Conservation (phyloP, 768 basidiomycete genomes). For the Megacollybia marginata region DNA sequence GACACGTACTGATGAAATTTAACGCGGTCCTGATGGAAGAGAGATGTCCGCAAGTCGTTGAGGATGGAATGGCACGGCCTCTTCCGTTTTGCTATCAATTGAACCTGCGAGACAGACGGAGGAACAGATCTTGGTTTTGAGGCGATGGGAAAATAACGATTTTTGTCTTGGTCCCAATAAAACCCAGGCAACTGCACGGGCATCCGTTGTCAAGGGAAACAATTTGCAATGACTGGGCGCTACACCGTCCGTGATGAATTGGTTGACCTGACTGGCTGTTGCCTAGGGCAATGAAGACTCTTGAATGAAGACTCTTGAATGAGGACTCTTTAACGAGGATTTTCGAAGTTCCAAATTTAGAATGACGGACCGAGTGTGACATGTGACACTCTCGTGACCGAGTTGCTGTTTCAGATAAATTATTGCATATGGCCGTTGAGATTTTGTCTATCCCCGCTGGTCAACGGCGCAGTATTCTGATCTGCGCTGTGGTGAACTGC, state of each 20-base stretch:
- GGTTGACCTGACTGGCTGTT: not conserved
- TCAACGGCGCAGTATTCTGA: no score
- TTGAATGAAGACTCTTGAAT: no score
- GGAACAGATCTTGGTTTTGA: slow-evolving; percentile 24
- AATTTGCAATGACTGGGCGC: not conserved
- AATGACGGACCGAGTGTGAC: not conserved
- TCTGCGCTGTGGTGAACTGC: no score
- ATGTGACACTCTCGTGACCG: not conserved
- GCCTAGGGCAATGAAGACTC: not conserved
- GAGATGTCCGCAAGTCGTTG: slow-evolving; percentile 3
- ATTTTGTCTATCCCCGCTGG: no score
- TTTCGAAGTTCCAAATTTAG: not conserved
- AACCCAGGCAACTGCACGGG: slow-evolving; percentile 47
- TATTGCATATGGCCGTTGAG: no score
- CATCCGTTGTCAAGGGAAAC: slow-evolving; percentile 21
- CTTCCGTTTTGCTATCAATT: not conserved
- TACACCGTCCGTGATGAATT: not conserved
- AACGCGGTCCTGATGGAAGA: not conserved
- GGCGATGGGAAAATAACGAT: slow-evolving; percentile 51
- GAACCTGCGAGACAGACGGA: slow-evolving; percentile 5
- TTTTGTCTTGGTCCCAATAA: slow-evolving; percentile 42
- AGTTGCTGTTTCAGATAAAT: not conserved
- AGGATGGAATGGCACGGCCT: slow-evolving; percentile 3
- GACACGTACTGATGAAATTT: not conserved
- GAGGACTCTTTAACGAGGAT: no score